These are phyloP conservation scores for Penicillium chermesinum DNA, from an alignment of 495 filamentous ascomycete genomes.

Conservation along the genomic window DNA sequence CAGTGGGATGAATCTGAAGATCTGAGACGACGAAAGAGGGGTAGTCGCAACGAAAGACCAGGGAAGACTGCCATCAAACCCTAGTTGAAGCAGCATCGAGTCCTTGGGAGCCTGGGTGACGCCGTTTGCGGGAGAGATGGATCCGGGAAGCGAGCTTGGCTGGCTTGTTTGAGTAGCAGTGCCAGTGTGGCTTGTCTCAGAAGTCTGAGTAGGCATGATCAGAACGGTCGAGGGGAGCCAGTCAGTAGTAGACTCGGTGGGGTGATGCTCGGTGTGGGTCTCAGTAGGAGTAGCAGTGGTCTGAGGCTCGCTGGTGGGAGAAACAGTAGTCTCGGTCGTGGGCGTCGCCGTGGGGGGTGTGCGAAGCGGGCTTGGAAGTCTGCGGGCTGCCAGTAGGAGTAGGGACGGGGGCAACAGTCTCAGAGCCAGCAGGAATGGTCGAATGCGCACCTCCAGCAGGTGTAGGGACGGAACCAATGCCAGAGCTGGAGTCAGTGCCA, in stretches of 20 bases:
- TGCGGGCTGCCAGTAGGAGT: conserved; percentile 7
- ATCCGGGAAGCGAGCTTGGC: conserved; percentile 61
- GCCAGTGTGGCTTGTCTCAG: conserved; percentile 27
- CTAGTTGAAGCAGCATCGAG: conserved; percentile 71
- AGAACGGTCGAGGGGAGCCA: conserved; percentile 28
- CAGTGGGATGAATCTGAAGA: conserved; percentile 74
- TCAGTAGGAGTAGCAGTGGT: conserved; percentile 14
- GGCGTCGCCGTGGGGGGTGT: conserved; percentile 17
- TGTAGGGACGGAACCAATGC: conserved; percentile 18
- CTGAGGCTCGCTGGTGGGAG: conserved; percentile 20
- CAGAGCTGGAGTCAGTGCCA: conserved; percentile 3
- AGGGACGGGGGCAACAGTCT: neutral
- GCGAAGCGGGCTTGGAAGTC: conserved; percentile 13
- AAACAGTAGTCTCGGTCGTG: conserved; percentile 10
- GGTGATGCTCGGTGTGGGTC: conserved; percentile 3
- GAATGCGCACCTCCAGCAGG: conserved; percentile 4
- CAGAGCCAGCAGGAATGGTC: conserved; percentile 11
- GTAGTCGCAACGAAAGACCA: conserved; percentile 74
- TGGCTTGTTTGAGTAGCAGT: conserved; percentile 26
- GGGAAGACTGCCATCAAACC: conserved; percentile 73
- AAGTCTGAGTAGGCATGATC: conserved; percentile 17
- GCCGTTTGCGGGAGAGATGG: conserved; percentile 63
- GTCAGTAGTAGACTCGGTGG: conserved; percentile 10
- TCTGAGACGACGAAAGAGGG: conserved; percentile 69
- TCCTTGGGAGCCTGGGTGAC: conserved; percentile 52